Conservation (phyloP, 2,329 filamentous ascomycete species). For the Lachnellula occidentalis region DNA sequence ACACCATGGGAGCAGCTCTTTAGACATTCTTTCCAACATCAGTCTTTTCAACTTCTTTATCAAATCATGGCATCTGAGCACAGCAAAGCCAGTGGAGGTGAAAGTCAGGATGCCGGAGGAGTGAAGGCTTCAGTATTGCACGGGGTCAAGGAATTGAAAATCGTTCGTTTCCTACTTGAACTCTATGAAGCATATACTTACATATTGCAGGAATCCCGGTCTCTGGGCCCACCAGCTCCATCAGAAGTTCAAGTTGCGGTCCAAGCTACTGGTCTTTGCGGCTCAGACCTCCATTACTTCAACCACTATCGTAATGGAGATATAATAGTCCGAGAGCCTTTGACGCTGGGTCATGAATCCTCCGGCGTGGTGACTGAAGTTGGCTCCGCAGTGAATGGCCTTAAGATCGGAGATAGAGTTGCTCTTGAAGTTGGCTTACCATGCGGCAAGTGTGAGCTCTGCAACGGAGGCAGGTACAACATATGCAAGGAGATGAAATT, state of each 20-base stretch:
- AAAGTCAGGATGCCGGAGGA: conserved; percentile 7
- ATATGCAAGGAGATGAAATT: conserved; percentile 62
- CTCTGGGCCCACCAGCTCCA: conserved; percentile 21
- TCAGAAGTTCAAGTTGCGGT: conserved; percentile 78
- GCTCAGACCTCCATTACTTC: conserved; percentile 97
- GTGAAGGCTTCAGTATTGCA: conserved; percentile 30
- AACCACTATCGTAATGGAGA: conserved; percentile 90
- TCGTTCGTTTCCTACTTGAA: conserved; percentile 21
- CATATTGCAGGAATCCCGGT: conserved; percentile 26
- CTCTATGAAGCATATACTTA: neutral
- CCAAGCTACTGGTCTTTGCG: conserved; percentile 93
- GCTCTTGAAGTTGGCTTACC: conserved; percentile 92
- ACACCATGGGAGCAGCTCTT: too few relatives aligned
- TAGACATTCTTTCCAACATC: too few relatives aligned
- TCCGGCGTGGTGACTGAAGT: conserved; percentile 77
- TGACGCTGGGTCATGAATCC: conserved; percentile 92
- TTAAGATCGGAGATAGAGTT: conserved; percentile 83
- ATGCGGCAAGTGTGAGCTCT: conserved; percentile 84
- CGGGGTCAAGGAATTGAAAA: conserved; percentile 29
- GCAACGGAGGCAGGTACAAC: conserved; percentile 87
- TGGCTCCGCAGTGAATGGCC: conserved; percentile 68
- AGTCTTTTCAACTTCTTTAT: neutral
- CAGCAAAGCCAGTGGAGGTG: neutral
- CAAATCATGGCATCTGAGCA: conserved; percentile 7
- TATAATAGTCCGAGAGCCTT: conserved; percentile 83